These are phyloP conservation scores for Chlamydomonas eustigma DNA, from an alignment of 139 green algal genomes.

Conservation along the genomic window DNA sequence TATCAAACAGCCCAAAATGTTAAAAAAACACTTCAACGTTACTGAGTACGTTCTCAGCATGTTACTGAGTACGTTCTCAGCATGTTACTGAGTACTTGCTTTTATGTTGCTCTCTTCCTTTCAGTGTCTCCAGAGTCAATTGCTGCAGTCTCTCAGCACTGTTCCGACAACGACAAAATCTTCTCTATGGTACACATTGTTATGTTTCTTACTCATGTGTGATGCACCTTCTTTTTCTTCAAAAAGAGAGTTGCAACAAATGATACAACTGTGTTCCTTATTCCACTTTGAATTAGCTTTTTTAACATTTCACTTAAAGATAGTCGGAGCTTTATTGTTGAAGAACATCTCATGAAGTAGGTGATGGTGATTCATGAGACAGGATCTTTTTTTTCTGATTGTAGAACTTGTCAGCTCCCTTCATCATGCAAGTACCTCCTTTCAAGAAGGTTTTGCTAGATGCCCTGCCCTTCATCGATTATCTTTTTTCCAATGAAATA, in stretches of 20 bases:
- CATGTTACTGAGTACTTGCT: no score
- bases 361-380: background rate
- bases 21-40: constrained; percentile 45
- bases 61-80: no score
- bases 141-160: constrained; percentile 76
- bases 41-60: no score
- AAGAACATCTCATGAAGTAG: no score
- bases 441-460: constrained; percentile 85
- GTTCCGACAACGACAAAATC: constrained; percentile 80
- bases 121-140: constrained; percentile 81
- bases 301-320: no score
- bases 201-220: no score
- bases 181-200: no score
- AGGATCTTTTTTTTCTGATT: constrained; percentile 93
- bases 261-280: no score
- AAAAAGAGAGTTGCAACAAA: no score
- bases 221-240: no score
- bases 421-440: constrained; percentile 90
- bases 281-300: no score
- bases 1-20: constrained; percentile 51
- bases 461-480: constrained; percentile 87
- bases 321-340: no score
- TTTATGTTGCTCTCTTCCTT: background rate
- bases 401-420: constrained; percentile 93
- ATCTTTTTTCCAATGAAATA: constrained; percentile 97